Evolutionary conservation across 768 basidiomycete genomes (phyloP), one percentile per base, ranked within the genome.

Genomic region (Mycena filopes): DNA sequence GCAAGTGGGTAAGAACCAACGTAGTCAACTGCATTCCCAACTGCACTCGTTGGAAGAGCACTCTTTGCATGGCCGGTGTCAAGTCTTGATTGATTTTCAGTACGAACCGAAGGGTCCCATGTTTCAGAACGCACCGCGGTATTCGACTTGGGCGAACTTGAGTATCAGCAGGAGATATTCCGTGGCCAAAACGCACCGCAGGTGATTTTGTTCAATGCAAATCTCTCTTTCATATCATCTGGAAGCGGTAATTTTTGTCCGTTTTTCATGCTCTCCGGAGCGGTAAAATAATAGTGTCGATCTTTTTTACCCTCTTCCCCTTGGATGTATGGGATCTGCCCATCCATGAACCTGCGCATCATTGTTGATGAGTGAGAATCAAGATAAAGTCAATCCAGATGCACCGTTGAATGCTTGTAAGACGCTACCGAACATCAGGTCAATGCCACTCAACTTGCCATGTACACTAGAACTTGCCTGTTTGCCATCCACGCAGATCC

Each of bases 1-100:
- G 36, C 26, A 26, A 68, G 54, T 8, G n/a, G 2, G 26, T 9
- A 23, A 33, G 31, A 49, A 28, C 41, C 31, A n/a, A 90, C 92
- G 88, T 84, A 10, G 90, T 89, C 49, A 95, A 80, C 18, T 86
- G 80, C 79, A 93, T 87, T 57, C 93, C 93, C 42, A 95, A 75
- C 69, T 95, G 94, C 18, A 95, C 93, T 28, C 94, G 82, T 69
- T 92, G 90, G 71, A 93, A 93, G 23, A 94, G 89, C 56, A 95
- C 93, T 51, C 93, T 86, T 74, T 95, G 92, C 5, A 82, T 78
- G 7, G 81, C 80, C 15, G 85, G 80, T 2, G 82, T 74, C 1
- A 95, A 77, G 29, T 80, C 74, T 94, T 57, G 23, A 13, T 10
- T 1, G 31, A 25, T 20, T 28, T 26, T 28, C 36, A 29, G 53